Conservation (phyloP, 352 stramenopile genomes). For the Phytophthora brassicae region DNA sequence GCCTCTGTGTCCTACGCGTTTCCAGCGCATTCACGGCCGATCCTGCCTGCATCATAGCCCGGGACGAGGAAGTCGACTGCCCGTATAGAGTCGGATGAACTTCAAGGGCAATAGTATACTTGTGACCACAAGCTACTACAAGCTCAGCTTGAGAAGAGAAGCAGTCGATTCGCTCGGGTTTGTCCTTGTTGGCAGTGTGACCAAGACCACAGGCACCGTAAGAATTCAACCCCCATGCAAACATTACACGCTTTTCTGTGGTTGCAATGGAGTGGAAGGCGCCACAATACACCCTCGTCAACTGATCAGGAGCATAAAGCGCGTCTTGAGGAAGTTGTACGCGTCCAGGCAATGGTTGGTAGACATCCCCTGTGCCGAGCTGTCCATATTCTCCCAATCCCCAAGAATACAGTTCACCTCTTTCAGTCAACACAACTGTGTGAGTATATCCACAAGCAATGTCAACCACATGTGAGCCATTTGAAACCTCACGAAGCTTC, state of each 20-base stretch:
- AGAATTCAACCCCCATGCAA: constrained; percentile 78
- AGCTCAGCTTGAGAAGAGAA: constrained; percentile 62
- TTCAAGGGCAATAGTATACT: constrained; percentile 80
- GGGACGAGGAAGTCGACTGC: constrained; percentile 5
- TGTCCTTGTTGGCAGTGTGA: constrained; percentile 80
- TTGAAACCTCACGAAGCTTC: constrained; percentile 35
- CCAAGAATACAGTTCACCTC: constrained; percentile 87
- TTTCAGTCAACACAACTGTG: constrained; percentile 75
- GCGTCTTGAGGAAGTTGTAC: constrained; percentile 51
- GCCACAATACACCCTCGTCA: constrained; percentile 69
- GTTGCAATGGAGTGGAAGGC: constrained; percentile 82
- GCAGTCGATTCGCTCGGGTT: constrained; percentile 72
- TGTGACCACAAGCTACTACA: constrained; percentile 73
- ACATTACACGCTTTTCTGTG: constrained; percentile 63
- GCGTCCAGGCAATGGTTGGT: constrained; percentile 70
- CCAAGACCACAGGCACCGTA: constrained; percentile 80
- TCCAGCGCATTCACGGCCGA: constrained; percentile 12
- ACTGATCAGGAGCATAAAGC: constrained; percentile 46
- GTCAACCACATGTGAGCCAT: constrained; percentile 46
- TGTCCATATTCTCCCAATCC: constrained; percentile 90
- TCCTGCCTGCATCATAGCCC: constrained; percentile 6
- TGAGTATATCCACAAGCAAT: constrained; percentile 88
- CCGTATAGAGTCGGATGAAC: constrained; percentile 34
- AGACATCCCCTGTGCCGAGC: constrained; percentile 86
- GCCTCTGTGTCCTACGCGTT: constrained; percentile 12